Evolutionary conservation across 2,329 filamentous ascomycete species (phyloP).

Genomic region (Ceratocystis huliohia): DNA sequence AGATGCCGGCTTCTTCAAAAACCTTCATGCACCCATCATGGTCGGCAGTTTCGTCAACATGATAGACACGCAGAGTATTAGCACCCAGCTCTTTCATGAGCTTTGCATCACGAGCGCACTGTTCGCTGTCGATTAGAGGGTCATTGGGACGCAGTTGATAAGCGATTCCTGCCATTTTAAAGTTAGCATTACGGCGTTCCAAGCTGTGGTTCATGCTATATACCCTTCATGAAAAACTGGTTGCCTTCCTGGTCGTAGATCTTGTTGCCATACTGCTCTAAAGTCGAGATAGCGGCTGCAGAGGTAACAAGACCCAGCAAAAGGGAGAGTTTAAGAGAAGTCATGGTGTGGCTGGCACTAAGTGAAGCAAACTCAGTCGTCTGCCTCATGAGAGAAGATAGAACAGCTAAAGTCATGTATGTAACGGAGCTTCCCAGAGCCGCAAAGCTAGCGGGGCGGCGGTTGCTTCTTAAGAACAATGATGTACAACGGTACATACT

Average conservation of each 20-base stretch:
- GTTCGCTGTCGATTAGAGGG: slow-evolving; percentile 60
- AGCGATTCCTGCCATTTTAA: slow-evolving; percentile 47
- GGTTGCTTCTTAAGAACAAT: background rate
- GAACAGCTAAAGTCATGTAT: background rate
- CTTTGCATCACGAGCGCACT: slow-evolving; percentile 61
- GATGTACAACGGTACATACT: background rate
- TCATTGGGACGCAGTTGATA: slow-evolving; percentile 52
- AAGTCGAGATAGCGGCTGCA: slow-evolving; percentile 34
- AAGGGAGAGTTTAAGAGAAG: background rate
- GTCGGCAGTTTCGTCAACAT: slow-evolving; percentile 59
- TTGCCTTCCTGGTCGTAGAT: slow-evolving; percentile 71
- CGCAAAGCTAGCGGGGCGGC: background rate
- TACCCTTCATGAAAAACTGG: slow-evolving; percentile 78
- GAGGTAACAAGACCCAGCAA: slow-evolving; percentile 24
- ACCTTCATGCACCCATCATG: slow-evolving; percentile 72
- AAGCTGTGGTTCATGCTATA: background rate
- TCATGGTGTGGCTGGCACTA: background rate
- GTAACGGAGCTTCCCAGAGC: background rate
- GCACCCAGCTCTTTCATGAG: slow-evolving; percentile 71
- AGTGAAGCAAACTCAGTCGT: background rate
- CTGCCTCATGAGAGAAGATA: background rate
- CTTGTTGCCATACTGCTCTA: slow-evolving; percentile 57
- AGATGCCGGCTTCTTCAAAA: slow-evolving; percentile 69
- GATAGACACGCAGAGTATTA: slow-evolving; percentile 79
- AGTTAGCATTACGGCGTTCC: slow-evolving; percentile 14